phyloP scores from a whole-genome alignment of 2,329 filamentous ascomycete species.

The Fusarium veterinarium region DNA sequence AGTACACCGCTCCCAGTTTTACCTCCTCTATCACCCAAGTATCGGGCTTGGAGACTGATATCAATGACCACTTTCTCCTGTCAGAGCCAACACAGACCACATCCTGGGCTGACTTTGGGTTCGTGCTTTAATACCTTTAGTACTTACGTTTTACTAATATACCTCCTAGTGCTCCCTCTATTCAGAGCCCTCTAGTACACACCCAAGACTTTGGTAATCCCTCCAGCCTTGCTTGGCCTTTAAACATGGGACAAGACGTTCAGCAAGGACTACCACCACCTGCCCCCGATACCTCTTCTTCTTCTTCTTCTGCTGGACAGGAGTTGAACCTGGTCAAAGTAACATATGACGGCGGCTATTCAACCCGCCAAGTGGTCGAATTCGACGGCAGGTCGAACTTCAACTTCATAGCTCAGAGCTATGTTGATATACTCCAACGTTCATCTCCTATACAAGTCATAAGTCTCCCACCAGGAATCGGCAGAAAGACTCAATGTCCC shows the following conservation, averaged over 20 bases:
- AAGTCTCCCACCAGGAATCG: not conserved
- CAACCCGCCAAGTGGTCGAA: not conserved
- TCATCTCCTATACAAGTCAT: not conserved
- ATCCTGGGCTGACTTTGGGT: not conserved
- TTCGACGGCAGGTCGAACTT: not conserved
- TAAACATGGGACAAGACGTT: not conserved
- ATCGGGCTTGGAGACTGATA: not conserved
- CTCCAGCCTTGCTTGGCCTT: not conserved
- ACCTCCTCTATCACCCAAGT: not conserved
- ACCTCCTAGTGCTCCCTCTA: not conserved
- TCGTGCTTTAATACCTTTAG: not conserved
- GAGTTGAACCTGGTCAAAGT: not conserved
- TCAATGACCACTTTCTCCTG: not conserved
- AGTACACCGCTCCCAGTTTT: not conserved
- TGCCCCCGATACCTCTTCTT: not conserved
- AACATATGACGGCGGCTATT: not conserved
- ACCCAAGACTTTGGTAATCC: not conserved
- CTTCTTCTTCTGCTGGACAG: not conserved
- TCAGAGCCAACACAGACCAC: not conserved
- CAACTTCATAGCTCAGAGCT: not conserved
- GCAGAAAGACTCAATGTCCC: not conserved
- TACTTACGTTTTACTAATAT: not conserved
- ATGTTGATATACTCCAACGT: not conserved
- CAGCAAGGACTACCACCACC: not conserved
- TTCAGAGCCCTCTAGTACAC: not conserved